Conservation (phyloP, 2,329 filamentous ascomycete genomes). For the Diaporthe sp. region DNA sequence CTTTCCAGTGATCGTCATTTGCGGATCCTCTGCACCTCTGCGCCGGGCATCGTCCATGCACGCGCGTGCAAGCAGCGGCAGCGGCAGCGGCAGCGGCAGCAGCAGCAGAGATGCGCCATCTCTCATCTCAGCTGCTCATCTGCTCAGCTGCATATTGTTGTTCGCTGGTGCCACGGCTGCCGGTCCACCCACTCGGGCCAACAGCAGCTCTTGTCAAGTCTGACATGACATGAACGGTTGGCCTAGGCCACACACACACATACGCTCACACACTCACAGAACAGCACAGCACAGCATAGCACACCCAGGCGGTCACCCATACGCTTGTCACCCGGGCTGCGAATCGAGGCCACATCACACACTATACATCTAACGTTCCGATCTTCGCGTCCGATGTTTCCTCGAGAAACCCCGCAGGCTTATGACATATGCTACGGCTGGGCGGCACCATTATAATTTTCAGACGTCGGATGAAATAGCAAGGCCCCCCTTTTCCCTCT, state of each 20-base stretch:
- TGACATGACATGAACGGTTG: slow-evolving; percentile 24
- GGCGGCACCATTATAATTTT: slow-evolving; percentile 24
- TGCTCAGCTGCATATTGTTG: not conserved
- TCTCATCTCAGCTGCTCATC: slow-evolving; percentile 12
- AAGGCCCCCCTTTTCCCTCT: not conserved
- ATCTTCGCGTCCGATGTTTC: slow-evolving; percentile 33
- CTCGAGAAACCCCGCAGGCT: slow-evolving; percentile 15
- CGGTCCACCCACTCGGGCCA: slow-evolving; percentile 29
- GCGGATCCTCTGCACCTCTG: slow-evolving; percentile 7
- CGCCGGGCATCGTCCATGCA: slow-evolving; percentile 19
- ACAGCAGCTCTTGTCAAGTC: slow-evolving; percentile 1
- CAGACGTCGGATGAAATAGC: slow-evolving; percentile 24
- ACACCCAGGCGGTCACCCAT: not conserved
- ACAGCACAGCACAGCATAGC: not conserved
- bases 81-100: no score
- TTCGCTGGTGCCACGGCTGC: slow-evolving; percentile 37
- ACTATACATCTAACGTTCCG: slow-evolving; percentile 27
- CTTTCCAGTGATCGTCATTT: slow-evolving; percentile 14
- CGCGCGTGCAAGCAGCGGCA: not conserved
- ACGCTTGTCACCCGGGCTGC: slow-evolving; percentile 3
- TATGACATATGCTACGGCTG: slow-evolving; percentile 29
- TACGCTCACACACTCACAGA: not conserved
- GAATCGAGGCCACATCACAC: slow-evolving; percentile 21
- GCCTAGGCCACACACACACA: slow-evolving; percentile 4
- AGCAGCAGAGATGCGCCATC: not conserved